Conservation (phyloP, 805 yeast genomes). For the Starmerella potacharoeniae region DNA sequence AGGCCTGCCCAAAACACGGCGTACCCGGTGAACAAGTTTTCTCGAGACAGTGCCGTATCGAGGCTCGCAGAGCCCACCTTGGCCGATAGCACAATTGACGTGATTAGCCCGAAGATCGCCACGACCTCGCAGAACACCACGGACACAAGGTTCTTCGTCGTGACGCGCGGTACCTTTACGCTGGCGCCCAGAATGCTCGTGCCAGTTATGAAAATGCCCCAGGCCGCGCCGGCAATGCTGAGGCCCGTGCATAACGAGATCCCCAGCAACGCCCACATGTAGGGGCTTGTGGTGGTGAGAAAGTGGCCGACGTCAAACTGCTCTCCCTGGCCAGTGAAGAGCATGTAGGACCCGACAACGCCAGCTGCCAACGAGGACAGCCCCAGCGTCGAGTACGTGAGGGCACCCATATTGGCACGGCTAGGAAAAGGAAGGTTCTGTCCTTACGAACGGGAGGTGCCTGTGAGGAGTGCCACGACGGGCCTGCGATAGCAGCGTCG, state of each 20-base stretch:
- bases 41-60: conserved; percentile 57
- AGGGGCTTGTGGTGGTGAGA: conserved; percentile 76
- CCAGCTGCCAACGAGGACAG: conserved; percentile 13
- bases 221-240: conserved; percentile 94
- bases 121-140: conserved; percentile 99
- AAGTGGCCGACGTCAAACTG: conserved; percentile 84
- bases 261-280: conserved; percentile 93
- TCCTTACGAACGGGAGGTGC: background rate
- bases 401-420: conserved; percentile 13
- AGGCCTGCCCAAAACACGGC: conserved; percentile 96
- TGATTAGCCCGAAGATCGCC: conserved; percentile 93
- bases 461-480: background rate
- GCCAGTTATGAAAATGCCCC: conserved; percentile 98
- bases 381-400: conserved; percentile 7
- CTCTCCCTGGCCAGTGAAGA: conserved; percentile 89
- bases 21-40: conserved; percentile 87
- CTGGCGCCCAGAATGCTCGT: conserved; percentile 94
- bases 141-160: conserved; percentile 90
- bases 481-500: background rate
- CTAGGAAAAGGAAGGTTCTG: background rate
- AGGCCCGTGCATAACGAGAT: conserved; percentile 85
- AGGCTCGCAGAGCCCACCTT: conserved; percentile 59
- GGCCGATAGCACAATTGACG: conserved; percentile 93
- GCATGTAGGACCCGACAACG: conserved; percentile 24
- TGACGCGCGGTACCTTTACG: conserved; percentile 92